phyloP scores from a whole-genome alignment of 164 flowering plant species.

The Vitis cinerea region DNA sequence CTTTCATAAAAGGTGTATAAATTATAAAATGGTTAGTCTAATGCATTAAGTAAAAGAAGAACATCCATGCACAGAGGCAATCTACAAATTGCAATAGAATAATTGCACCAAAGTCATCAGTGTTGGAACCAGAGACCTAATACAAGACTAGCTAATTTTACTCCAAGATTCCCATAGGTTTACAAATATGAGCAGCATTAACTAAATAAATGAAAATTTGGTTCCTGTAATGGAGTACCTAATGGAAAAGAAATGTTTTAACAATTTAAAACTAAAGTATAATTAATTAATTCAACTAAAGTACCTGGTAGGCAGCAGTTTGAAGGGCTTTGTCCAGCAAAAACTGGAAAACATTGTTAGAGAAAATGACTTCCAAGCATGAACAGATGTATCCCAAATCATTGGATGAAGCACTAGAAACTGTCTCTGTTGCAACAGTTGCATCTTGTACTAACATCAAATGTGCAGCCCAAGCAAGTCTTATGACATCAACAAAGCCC shows the following conservation, averaged over 20 bases:
- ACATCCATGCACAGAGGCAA: too few species aligned
- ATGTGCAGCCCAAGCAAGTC: slow-evolving; percentile 92
- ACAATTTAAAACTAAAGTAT: background rate
- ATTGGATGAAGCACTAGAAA: slow-evolving; percentile 48
- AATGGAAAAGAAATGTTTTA: background rate
- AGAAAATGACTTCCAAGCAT: slow-evolving; percentile 71
- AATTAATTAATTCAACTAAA: background rate
- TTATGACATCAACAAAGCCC: slow-evolving; percentile 69
- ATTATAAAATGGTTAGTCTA: too few species aligned
- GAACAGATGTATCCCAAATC: slow-evolving; percentile 52
- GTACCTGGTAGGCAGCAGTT: slow-evolving; percentile 90
- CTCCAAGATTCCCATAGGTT: background rate
- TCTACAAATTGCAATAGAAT: too few species aligned
- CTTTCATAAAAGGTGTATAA: too few species aligned
- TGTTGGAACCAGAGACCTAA: background rate
- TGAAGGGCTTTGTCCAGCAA: slow-evolving; percentile 75
- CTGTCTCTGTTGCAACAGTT: slow-evolving; percentile 39
- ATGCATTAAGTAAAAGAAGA: too few species aligned
- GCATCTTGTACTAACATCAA: slow-evolving; percentile 71
- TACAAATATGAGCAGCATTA: background rate
- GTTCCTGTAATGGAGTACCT: background rate
- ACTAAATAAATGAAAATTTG: background rate
- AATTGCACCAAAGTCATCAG: background rate
- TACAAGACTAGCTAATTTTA: background rate
- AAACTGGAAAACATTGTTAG: slow-evolving; percentile 84